A percentile compares a stretch with the other conserved stretches of the same genome.
Conservation (phyloP, 2,329 filamentous ascomycete species). For the Penicillium sp. region DNA sequence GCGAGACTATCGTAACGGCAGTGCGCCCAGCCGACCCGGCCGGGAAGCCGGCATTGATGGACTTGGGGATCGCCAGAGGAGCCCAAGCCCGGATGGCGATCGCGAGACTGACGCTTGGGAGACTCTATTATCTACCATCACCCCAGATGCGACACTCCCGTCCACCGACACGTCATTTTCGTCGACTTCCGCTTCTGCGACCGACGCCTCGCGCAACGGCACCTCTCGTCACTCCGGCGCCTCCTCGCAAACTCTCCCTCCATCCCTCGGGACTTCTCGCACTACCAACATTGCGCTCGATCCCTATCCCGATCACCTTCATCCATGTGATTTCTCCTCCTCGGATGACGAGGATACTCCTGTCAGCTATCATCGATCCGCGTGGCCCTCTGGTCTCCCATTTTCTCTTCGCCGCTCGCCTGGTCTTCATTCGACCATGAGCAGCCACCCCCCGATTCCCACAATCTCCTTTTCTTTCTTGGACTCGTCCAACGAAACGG, state of each 20-base stretch:
- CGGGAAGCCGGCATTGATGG: conserved; percentile 57
- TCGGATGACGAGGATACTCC: conserved; percentile 33
- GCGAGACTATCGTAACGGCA: conserved; percentile 35
- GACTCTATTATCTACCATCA: conserved; percentile 73
- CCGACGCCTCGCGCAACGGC: conserved; percentile 25
- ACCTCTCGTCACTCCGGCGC: conserved; percentile 38
- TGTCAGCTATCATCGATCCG: conserved; percentile 12
- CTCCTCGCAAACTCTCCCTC: conserved; percentile 45
- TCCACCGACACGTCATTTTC: conserved; percentile 80
- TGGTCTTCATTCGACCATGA: conserved; percentile 32
- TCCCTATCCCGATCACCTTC: conserved; percentile 35
- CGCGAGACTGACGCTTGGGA: conserved; percentile 67
- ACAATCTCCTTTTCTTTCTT: conserved; percentile 33
- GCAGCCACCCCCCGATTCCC: conserved; percentile 35
- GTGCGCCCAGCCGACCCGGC: conserved; percentile 20
- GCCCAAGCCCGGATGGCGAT: conserved; percentile 62
- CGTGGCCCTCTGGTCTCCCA: conserved; percentile 14
- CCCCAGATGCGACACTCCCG: conserved; percentile 75
- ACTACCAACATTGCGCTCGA: conserved; percentile 32
- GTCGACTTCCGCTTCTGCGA: conserved; percentile 47
- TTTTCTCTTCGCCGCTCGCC: conserved; percentile 23
- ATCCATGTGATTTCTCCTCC: conserved; percentile 39
- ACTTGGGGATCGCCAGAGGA: conserved; percentile 79
- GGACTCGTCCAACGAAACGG: conserved; percentile 31
- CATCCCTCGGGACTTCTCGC: conserved; percentile 21